A percentile compares a stretch with the other conserved stretches of the same genome.
Evolutionary conservation across 75 land plant genomes (phyloP).

Genomic region (Ceratopteris richardii): DNA sequence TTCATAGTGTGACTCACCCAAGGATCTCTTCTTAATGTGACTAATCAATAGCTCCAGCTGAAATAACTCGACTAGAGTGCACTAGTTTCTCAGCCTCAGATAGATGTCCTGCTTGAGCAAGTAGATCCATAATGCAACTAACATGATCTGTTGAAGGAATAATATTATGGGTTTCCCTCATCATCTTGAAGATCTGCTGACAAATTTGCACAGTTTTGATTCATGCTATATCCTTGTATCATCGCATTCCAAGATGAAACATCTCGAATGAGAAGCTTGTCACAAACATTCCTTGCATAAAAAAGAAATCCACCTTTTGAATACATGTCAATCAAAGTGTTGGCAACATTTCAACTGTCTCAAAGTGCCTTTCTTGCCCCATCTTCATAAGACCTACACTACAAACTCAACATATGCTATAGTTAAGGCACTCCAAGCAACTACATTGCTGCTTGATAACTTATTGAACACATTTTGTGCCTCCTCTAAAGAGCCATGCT

Average conservation of each 20-base stretch:
- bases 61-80: no score
- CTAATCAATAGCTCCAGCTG: no score
- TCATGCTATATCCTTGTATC: slow-evolving; percentile 8
- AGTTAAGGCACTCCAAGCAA: slow-evolving; percentile 40
- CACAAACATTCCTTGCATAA: slow-evolving; percentile 13
- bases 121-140: slow-evolving; percentile 21
- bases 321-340: slow-evolving; percentile 10
- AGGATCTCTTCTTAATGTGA: no score
- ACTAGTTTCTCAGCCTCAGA: slow-evolving; percentile 12
- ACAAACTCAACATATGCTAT: slow-evolving; percentile 33
- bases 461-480: slow-evolving; percentile 27
- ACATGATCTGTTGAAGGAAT: slow-evolving; percentile 8
- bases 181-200: slow-evolving; percentile 4
- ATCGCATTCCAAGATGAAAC: slow-evolving; percentile 18
- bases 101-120: slow-evolving; percentile 17
- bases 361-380: not conserved
- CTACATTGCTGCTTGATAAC: slow-evolving; percentile 19
- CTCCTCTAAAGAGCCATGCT: slow-evolving; percentile 8
- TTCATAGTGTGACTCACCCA: no score
- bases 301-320: slow-evolving; percentile 9
- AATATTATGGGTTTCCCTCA: slow-evolving; percentile 7
- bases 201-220: slow-evolving; percentile 13
- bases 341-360: not conserved
- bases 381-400: not conserved
- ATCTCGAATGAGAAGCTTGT: slow-evolving; percentile 3